These are phyloP conservation scores for Pseudogymnoascus sp. DNA, from an alignment of 2,329 filamentous ascomycete genomes.

Conservation along the genomic window DNA sequence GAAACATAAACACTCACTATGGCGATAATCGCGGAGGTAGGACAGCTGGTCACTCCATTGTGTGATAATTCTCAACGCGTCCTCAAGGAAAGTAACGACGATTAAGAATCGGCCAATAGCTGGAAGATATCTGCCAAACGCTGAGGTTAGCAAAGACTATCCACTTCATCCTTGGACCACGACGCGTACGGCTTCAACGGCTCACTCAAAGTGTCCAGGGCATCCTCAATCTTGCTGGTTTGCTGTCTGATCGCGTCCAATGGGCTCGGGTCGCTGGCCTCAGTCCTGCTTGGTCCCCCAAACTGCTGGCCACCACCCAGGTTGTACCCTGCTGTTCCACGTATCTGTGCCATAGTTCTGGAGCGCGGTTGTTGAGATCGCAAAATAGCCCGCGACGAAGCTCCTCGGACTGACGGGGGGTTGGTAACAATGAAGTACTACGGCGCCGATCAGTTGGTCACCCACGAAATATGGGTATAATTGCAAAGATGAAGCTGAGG, in stretches of 20 bases:
- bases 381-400: slow-evolving; percentile 1
- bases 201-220: slow-evolving; percentile 77
- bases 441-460: not conserved
- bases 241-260: slow-evolving; percentile 87
- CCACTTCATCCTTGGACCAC: slow-evolving; percentile 9
- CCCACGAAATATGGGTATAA: not conserved
- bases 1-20: slow-evolving; percentile 56
- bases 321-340: slow-evolving; percentile 42
- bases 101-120: slow-evolving; percentile 95
- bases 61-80: slow-evolving; percentile 89
- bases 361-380: not conserved
- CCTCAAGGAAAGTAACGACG: slow-evolving; percentile 96
- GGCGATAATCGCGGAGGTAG: slow-evolving; percentile 85
- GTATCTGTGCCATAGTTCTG: slow-evolving; percentile 46
- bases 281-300: slow-evolving; percentile 27
- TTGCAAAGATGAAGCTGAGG: slow-evolving; percentile 6
- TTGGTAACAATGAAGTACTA: slow-evolving; percentile 5
- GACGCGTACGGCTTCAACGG: slow-evolving; percentile 83
- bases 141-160: slow-evolving; percentile 16
- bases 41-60: slow-evolving; percentile 94
- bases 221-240: slow-evolving; percentile 97
- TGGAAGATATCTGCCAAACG: slow-evolving; percentile 65
- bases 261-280: slow-evolving; percentile 29
- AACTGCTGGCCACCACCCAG: slow-evolving; percentile 25
- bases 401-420: not conserved